phyloP scores from a whole-genome alignment of 2,329 filamentous ascomycete species.

The Botrytis hyacinthi region DNA sequence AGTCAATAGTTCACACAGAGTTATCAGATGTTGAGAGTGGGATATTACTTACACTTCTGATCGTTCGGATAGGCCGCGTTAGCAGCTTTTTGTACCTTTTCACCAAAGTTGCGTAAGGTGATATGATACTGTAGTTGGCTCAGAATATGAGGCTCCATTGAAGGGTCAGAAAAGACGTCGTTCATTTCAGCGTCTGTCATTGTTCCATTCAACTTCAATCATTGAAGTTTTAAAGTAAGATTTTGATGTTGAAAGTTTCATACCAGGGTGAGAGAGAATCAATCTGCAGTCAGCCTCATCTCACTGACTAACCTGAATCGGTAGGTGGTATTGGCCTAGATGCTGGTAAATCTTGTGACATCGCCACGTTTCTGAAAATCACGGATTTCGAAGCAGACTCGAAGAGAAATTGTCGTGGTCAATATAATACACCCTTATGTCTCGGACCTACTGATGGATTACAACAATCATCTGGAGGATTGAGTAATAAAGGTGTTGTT shows the following conservation, averaged over 20 bases:
- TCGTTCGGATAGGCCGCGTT: slow-evolving; percentile 62
- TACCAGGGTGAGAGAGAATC: not conserved
- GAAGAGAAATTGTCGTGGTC: not conserved
- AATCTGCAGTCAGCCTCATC: not conserved
- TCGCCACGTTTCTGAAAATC: not conserved
- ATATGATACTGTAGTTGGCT: slow-evolving; percentile 25
- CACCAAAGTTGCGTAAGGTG: slow-evolving; percentile 22
- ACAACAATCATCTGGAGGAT: not conserved
- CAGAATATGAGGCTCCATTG: slow-evolving; percentile 7
- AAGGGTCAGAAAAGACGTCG: not conserved
- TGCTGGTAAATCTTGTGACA: not conserved
- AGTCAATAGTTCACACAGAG: not conserved
- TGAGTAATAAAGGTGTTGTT: not conserved
- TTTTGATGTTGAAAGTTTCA: not conserved
- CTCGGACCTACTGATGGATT: not conserved
- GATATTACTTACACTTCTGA: slow-evolving; percentile 44
- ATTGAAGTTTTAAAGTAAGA: not conserved
- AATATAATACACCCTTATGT: not conserved
- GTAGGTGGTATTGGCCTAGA: not conserved
- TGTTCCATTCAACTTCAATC: not conserved
- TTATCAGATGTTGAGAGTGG: not conserved
- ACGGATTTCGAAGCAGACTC: not conserved
- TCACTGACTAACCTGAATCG: not conserved
- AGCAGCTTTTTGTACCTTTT: slow-evolving; percentile 59
- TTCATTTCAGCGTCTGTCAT: not conserved